Conservation (phyloP, 352 stramenopile species). For the Phytophthora citrophthora region DNA sequence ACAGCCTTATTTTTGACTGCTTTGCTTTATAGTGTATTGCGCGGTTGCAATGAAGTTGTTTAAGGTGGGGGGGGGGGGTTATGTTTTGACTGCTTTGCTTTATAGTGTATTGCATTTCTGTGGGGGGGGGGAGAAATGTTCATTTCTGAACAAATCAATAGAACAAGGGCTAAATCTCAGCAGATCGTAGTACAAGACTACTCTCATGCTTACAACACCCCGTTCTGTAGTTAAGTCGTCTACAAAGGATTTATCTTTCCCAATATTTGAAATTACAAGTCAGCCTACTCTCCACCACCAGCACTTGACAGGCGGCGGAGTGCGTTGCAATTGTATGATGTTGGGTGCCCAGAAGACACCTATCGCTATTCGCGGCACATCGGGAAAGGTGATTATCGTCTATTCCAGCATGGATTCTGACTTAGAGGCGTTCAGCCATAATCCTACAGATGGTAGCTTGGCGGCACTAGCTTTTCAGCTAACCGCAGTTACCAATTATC, state of each 20-base stretch:
- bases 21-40: constrained; percentile 1
- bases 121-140: constrained; percentile 16
- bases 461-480: constrained; percentile 90
- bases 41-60: not conserved
- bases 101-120: not conserved
- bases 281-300: constrained; percentile 30
- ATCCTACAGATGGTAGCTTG: constrained; percentile 92
- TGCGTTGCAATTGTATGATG: constrained; percentile 50
- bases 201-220: constrained; percentile 67
- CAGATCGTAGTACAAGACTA: constrained; percentile 91
- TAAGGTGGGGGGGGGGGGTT: too few species aligned
- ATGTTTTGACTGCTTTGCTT: not conserved
- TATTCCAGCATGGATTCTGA: constrained; percentile 78
- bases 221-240: too few species aligned
- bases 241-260: too few species aligned
- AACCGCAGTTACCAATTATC: constrained; percentile 71
- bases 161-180: too few species aligned
- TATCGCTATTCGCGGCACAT: constrained; percentile 72
- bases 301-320: constrained; percentile 23
- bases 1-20: not conserved
- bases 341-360: constrained; percentile 32
- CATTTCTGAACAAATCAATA: constrained; percentile 5
- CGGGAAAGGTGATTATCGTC: constrained; percentile 81
- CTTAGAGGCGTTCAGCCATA: constrained; percentile 93
- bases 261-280: too few species aligned